A percentile compares a stretch with the other conserved stretches of the same genome.
These are phyloP conservation scores for Metschnikowia aberdeeniae DNA, from an alignment of 805 yeast genomes.

Conservation along the genomic window DNA sequence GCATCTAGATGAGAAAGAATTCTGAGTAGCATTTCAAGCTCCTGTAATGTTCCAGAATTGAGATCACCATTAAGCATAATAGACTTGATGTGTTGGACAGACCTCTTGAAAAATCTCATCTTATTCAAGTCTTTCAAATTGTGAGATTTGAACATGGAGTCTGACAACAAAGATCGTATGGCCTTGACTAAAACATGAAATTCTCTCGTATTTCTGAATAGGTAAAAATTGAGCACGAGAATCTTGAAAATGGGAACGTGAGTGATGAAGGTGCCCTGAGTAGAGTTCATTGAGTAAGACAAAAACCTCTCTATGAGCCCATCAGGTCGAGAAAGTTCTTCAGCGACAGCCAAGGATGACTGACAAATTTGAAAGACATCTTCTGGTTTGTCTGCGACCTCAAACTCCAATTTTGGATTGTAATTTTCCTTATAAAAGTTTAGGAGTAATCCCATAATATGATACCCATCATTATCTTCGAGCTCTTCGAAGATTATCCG, in stretches of 20 bases:
- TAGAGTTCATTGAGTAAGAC: not conserved
- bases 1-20: slow-evolving; percentile 36
- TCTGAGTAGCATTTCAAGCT: slow-evolving; percentile 21
- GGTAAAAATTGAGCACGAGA: slow-evolving; percentile 51
- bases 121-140: slow-evolving; percentile 52
- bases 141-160: slow-evolving; percentile 46
- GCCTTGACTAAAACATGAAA: slow-evolving; percentile 55
- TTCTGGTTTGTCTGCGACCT: not conserved
- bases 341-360: not conserved
- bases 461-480: slow-evolving; percentile 58
- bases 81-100: slow-evolving; percentile 48
- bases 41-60: slow-evolving; percentile 9
- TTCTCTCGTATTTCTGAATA: slow-evolving; percentile 55
- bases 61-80: slow-evolving; percentile 10
- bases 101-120: slow-evolving; percentile 45
- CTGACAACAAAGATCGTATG: slow-evolving; percentile 50
- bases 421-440: slow-evolving; percentile 38
- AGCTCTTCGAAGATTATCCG: slow-evolving; percentile 55
- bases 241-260: slow-evolving; percentile 38
- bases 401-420: slow-evolving; percentile 11
- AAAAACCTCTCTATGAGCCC: not conserved
- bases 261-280: not conserved
- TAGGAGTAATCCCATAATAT: slow-evolving; percentile 50
- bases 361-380: not conserved
- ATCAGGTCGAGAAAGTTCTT: not conserved